Conservation (phyloP, 768 basidiomycete species). For the Trametes meyenii region DNA sequence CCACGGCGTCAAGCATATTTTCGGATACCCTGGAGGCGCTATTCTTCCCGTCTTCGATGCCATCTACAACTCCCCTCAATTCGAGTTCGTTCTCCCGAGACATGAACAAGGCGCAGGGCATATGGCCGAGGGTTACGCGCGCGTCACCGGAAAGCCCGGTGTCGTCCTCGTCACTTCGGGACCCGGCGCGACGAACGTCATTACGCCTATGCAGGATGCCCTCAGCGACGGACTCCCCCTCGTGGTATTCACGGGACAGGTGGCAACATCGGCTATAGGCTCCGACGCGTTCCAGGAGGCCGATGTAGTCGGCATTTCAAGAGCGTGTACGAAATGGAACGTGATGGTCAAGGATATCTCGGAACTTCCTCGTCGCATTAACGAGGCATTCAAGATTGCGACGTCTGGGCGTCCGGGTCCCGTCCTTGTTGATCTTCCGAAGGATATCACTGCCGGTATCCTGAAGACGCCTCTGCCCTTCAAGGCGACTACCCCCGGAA, state of each 20-base stretch:
- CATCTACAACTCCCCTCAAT: constrained; percentile 94
- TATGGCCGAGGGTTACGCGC: constrained; percentile 99
- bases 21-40: constrained; percentile 97
- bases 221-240: constrained; percentile 92
- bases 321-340: constrained; percentile 99
- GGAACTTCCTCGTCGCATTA: constrained; percentile 93
- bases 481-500: constrained; percentile 84
- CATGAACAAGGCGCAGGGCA: constrained; percentile 99
- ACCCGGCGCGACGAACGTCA: constrained; percentile 96
- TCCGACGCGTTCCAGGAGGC: constrained; percentile 99
- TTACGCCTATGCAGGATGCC: constrained; percentile 98
- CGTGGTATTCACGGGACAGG: constrained; percentile 95
- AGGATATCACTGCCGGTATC: constrained; percentile 95
- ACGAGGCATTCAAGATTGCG: constrained; percentile 99
- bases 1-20: constrained; percentile 94
- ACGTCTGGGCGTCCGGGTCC: constrained; percentile 96
- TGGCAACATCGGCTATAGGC: constrained; percentile 99
- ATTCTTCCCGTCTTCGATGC: constrained; percentile 99
- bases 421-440: constrained; percentile 98
- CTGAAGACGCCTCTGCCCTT: constrained; percentile 82
- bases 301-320: constrained; percentile 93
- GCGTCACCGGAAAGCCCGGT: constrained; percentile 95
- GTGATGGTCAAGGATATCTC: constrained; percentile 98
- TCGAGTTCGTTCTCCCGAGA: constrained; percentile 92
- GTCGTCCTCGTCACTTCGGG: constrained; percentile 98